Evolutionary conservation across 352 stramenopile genomes (phyloP).

Genomic region (Phytophthora ramorum): DNA sequence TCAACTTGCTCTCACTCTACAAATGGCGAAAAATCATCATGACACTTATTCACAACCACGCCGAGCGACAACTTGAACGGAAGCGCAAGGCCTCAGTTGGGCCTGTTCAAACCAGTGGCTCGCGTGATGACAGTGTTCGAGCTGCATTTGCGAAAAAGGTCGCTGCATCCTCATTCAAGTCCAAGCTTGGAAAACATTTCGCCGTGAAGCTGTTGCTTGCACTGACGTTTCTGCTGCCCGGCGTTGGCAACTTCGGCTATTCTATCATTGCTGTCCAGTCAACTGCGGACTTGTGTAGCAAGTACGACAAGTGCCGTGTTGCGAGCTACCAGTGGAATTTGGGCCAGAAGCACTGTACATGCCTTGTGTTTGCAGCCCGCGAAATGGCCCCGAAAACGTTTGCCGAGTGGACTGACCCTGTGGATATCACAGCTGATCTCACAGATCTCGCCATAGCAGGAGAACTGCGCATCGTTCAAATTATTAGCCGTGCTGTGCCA

Average conservation of each 20-base stretch:
- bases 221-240: conserved; percentile 31
- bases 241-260: conserved; percentile 30
- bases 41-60: conserved; percentile 33
- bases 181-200: conserved; percentile 9
- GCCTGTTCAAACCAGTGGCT: neutral
- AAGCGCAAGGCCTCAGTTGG: conserved; percentile 1
- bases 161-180: neutral
- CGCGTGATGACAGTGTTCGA: neutral
- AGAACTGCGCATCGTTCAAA: conserved; percentile 43
- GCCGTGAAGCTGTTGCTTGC: conserved; percentile 26
- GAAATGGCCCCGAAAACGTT: conserved; percentile 29
- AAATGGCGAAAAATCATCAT: conserved; percentile 47
- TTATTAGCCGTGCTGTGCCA: conserved; percentile 44
- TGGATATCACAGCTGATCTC: conserved; percentile 33
- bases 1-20: conserved; percentile 43
- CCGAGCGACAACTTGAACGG: conserved; percentile 6
- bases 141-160: neutral
- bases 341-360: conserved; percentile 16
- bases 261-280: conserved; percentile 29
- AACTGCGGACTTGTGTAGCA: conserved; percentile 28
- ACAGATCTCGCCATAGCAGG: conserved; percentile 29
- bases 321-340: conserved; percentile 45
- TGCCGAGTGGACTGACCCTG: conserved; percentile 40
- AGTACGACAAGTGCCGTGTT: conserved; percentile 36
- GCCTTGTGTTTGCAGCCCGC: conserved; percentile 41